Evolutionary conservation across 1,139 yeast species (phyloP), one percentile per base, ranked within the genome.

Genomic region (Yamadazyma triangularis): DNA sequence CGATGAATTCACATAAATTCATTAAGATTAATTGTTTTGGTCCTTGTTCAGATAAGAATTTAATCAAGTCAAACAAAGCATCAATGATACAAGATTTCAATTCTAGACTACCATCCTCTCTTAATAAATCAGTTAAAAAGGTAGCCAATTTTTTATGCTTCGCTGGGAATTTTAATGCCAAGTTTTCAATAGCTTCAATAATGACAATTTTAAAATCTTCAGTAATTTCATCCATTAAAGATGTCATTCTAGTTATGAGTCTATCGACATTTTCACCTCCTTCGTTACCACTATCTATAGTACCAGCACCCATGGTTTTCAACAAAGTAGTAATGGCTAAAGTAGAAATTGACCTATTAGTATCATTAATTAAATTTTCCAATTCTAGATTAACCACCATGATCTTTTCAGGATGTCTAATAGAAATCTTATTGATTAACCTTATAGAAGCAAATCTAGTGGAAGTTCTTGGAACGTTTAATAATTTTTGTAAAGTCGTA

Each of bases 121-220:
- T 78, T 56, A 91, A 73, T 36, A 85, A 78, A 41, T 84, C 93
- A 40, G 89, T 78, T 49, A 93, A 76, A 60, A 91, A 91, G 16
- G 76, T 61, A 25, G 89, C 77, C 74, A 93, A 81, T 35, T 84
- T 73, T 47, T 81, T 79, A 64, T 88, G 88, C 58, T 91, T 93
- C 27, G 80, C 70, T 36, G 97, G 97, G 77, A 91, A 91, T 58
- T 89, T 91, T 50, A 88, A 70, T 2, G 97, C 93, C 57, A 91
- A 70, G 32, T 89, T 82, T 53, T 94, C 86, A 46, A 91, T 81
- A 13, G 98, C 96, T 55, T 91, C 97, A 43, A 91, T 86, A 32
- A 91, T 94, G 45, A 88, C 91, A 42, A 88, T 78, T 59, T 87
- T 87, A 69, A 93, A 93, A 55, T 91, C 98, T 57, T 91, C 98